Evolutionary conservation across 202 grass and related monocot species (phyloP), one percentile per base, ranked within the genome.

Genomic region (Eragrostis tef): DNA sequence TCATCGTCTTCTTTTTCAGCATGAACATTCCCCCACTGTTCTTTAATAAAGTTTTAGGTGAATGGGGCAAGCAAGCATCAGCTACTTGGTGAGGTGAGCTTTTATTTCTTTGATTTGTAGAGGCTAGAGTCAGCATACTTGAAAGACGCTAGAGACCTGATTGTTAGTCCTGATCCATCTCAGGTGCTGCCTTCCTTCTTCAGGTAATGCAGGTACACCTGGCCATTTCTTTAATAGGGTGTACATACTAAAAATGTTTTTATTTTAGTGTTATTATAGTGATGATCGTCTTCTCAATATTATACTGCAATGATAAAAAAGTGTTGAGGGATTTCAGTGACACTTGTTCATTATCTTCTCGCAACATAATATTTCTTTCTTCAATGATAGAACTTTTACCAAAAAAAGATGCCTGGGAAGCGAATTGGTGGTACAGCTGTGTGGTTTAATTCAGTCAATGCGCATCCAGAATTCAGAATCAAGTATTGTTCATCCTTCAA

Each of bases 381-480:
- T 62, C 43, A 64, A 79, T 86, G 45, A 60, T 69, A 56, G 29
- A 74, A 61, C 68, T 86, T 67, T 83, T 82, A 83, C 72, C 13
- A 52, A 79, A 79, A 69, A 47, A 73, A 82, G 78, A 82, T 86
- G 79, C 74, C 74, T 83, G 63, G 57, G 45, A 83, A 77, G 62
- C 67, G 74, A 83, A 86, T 86, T 83, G 79, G 79, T 86, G 83
- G 83, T 86, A 83, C 88, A 86, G 74, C 44, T 89, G 83, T 89
- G 63, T 86, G 88, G 88, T 78, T 86, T 83, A 86, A 86, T 89
- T 89, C 79, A 62, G n/a, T 79, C 43, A 62, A 79, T 64, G 34
- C 52, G 53, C 79, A 89, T 86, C 67, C 79, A 83, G 79, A 89
- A 86, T 60, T 83, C 68, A 83, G 74, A 83, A 89, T 86, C 67